Evolutionary conservation across 108 stramenopile species (phyloP), one percentile per base, ranked within the genome.

Genomic region (Skeletonema costatum): DNA sequence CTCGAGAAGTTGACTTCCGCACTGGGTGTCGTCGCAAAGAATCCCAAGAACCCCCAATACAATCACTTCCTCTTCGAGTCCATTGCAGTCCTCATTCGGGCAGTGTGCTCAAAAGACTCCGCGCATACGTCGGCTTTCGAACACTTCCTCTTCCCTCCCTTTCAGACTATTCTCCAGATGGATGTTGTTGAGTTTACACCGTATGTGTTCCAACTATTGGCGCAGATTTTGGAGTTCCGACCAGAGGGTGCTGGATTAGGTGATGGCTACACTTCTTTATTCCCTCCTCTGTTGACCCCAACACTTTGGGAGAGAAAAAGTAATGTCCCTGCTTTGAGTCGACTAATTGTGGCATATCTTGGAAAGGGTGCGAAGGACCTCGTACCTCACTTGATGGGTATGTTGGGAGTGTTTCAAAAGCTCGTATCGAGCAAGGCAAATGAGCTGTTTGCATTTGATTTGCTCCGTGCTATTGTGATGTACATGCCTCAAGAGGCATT

Each of bases 61-160:
- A 98, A 98, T 74, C 99, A 99, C 76, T 98, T 88, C 81, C 83
- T 99, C 6, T 99, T 99, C 73, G 99, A 99, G 75, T 96, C 95
- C 11, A 89, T 99, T 62, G 98, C 99, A 7, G 93, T 97, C 25
- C 85, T 98, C 31, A 86, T 99, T 48, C 80, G 85, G 60, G 76
- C 84, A 29, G 90, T 94, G 48, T 96, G 95, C 70, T 74, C 89
- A 58, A 81, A 85, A 68, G 85, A 98, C 69, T 85, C 93, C 10
- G 76, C 80, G 2, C 65, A 71, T 44, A 90, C 87, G 3, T 50
- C 76, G 13, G 72, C 91, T 9, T 94, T 99, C 30, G 99, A 99
- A 83, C 72, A 64, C 7, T 78, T 94, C 56, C 84, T 99, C 38
- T 98, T 99, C 83, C 96, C 96, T 6, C 96, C 95, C 7, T 97